Base-by-base conservation (phyloP, 2,329 filamentous ascomycete species). In the Colletotrichum aenigma region DNA sequence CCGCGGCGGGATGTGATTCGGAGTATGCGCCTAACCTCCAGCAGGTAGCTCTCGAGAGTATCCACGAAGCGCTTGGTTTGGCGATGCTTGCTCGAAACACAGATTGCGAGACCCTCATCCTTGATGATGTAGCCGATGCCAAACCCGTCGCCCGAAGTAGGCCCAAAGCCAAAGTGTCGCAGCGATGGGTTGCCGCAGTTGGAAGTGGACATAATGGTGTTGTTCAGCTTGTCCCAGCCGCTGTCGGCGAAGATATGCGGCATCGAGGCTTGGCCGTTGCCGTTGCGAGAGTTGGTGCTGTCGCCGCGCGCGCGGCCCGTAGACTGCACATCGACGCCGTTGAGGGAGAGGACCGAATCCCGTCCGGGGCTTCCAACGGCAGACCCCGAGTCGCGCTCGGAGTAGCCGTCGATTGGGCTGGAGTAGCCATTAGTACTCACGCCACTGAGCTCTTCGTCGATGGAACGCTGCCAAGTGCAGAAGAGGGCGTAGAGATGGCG, bases 41-140 rank as follows among this genome's bases (percentile, higher is more conserved):
- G 88, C 66, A 98, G 91, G 83, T 98, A 99, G 77, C 91, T 93
- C 84, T 98, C 97, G 3, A 98, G 87, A 0, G 95, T 95, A 81
- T 98, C 95, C 76, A 98, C 92, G 82, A 97, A 97, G 7, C 97
- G 93, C 79, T 93, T 93, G 0, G 97, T 99, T 86, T 99, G 97
- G 55, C 97, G 89, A 84, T 99, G 97, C 86, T 98, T 98, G 81
- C 94, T 97, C 16, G 94, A 94, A 1, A 96, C 96, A 84, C 97
- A 98, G 77, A 99, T 96, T 62, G 93, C 95, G 76, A 98, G 94
- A 65, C 92, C 91, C 68, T 97, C 95, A 79, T 97, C 95, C 85
- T 99, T 99, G 90, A 99, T 98, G 81, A 99, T 98, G 87, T 99
- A 99, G 4, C 97, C 97, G 71, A 99, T 98, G 34, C 97, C 97